Base-by-base conservation (phyloP, 2,329 filamentous ascomycete species). In the Nigrospora oryzae region DNA sequence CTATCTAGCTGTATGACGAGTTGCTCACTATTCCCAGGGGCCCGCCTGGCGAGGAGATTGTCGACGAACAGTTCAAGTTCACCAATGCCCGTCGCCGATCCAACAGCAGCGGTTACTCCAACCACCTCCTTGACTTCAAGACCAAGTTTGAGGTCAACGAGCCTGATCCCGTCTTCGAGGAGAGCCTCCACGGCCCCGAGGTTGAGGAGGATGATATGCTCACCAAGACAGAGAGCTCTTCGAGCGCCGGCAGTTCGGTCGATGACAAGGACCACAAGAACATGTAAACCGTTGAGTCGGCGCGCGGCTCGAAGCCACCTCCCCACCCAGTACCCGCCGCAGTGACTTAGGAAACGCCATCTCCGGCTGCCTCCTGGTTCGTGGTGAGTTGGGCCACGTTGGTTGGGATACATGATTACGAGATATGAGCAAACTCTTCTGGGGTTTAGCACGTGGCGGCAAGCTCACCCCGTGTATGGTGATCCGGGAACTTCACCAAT, bases 101-200 rank as follows among this genome's bases (percentile, higher is more conserved):
- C 68, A 97, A 97, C 73, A 91, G 86, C 64, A 90, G 84, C 69
- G 82, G 77, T 58, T 77, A 84, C 56, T 82, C 80, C 45, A 77
- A 81, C 59, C 74, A 81, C 56, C 71, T 88, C 55, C 76, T 79
- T 49, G 81, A 90, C 63, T 88, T 95, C 72, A 94, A 93, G 77
- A 95, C 90, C 68, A 98, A 98, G 72, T 97, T 96, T 63, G 93
- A 98, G 68, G 74, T 86, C 55, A 77, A 89, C 62, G 93, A 97
- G 57, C 75, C 80, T 15, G 91, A 97, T 59, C 90, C 89, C 36
- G 86, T 95, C 59, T 95, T 95, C 55, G 89, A 97, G 64, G 90
- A 96, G 67, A 77, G 79, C 44, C 51, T 93, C 47, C 88, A 94
- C 59, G 89, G 87, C 30, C 75, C 83, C 15, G 57, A 67, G 42